Evolutionary conservation across 2,329 filamentous ascomycete genomes (phyloP).

Genomic region (Endoconidiophora laricicola): DNA sequence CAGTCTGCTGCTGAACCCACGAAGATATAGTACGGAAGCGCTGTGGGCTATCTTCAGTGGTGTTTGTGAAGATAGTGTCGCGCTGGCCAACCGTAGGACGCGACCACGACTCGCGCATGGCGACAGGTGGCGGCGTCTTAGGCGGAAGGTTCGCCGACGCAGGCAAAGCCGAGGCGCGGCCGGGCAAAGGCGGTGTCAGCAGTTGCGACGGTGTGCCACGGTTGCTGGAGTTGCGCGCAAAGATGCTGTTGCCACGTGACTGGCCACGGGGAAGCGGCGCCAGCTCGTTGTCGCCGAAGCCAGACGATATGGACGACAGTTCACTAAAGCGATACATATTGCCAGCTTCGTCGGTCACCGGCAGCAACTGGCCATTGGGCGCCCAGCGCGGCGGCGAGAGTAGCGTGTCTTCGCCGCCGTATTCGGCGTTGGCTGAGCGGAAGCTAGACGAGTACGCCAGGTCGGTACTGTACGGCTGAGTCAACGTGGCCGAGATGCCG

Average conservation of each 20-base stretch:
- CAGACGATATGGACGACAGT: constrained; percentile 45
- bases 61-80: constrained; percentile 36
- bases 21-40: constrained; percentile 42
- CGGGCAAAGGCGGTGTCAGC: neutral
- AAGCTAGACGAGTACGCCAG: constrained; percentile 6
- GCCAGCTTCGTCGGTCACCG: neutral
- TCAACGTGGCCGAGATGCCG: neutral
- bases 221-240: constrained; percentile 9
- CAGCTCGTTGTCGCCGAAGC: constrained; percentile 46
- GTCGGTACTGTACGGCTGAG: constrained; percentile 7
- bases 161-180: neutral
- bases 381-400: neutral
- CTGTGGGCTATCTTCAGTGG: constrained; percentile 33
- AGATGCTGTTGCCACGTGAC: constrained; percentile 14
- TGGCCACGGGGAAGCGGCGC: constrained; percentile 24
- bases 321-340: constrained; percentile 10
- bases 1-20: constrained; percentile 49
- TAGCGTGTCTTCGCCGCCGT: constrained; percentile 11
- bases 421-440: constrained; percentile 6
- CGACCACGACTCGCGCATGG: constrained; percentile 8
- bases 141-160: neutral
- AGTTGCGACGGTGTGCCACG: neutral
- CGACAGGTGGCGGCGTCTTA: constrained; percentile 2
- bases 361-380: neutral
- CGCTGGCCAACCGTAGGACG: constrained; percentile 19